A percentile compares a stretch with the other conserved stretches of the same genome.
Conservation (phyloP, 306 rosid genomes). For the Malus asiatica region DNA sequence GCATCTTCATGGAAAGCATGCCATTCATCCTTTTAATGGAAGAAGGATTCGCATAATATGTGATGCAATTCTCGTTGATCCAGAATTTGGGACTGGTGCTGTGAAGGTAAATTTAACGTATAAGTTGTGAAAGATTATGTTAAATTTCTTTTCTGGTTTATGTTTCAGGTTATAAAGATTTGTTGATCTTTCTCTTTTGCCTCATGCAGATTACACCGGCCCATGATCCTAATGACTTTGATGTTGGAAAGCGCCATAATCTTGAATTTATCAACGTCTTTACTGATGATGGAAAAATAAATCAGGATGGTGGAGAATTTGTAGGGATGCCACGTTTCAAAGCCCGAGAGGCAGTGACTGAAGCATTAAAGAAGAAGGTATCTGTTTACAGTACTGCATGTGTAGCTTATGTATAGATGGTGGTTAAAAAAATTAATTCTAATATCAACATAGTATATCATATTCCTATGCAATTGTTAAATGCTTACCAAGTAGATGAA, state of each 20-base stretch:
- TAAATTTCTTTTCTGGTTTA: slow-evolving; percentile 2
- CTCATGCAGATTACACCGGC: slow-evolving; percentile 90
- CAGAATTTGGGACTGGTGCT: slow-evolving; percentile 88
- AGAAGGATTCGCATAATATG: slow-evolving; percentile 74
- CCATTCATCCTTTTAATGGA: slow-evolving; percentile 84
- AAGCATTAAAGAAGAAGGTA: slow-evolving; percentile 84
- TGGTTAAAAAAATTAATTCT: not conserved
- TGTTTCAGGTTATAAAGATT: not conserved
- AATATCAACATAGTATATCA: not conserved
- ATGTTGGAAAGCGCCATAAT: slow-evolving; percentile 80
- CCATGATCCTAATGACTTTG: slow-evolving; percentile 97
- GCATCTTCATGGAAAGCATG: slow-evolving; percentile 77
- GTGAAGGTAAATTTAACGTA: slow-evolving; percentile 62
- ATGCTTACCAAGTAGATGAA: not conserved
- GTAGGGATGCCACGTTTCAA: slow-evolving; percentile 77
- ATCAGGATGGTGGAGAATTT: slow-evolving; percentile 87
- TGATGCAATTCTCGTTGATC: slow-evolving; percentile 88
- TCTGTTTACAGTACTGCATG: slow-evolving; percentile 1
- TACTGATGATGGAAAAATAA: slow-evolving; percentile 85
- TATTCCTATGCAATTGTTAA: not conserved
- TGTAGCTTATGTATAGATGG: not conserved
- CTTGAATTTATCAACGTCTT: slow-evolving; percentile 75
- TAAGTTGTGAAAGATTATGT: not conserved
- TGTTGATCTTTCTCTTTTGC: slow-evolving; percentile 13
- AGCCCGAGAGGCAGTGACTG: slow-evolving; percentile 65